Base-by-base conservation (phyloP, 495 filamentous ascomycete species). In the Geopyxis carbonaria region DNA sequence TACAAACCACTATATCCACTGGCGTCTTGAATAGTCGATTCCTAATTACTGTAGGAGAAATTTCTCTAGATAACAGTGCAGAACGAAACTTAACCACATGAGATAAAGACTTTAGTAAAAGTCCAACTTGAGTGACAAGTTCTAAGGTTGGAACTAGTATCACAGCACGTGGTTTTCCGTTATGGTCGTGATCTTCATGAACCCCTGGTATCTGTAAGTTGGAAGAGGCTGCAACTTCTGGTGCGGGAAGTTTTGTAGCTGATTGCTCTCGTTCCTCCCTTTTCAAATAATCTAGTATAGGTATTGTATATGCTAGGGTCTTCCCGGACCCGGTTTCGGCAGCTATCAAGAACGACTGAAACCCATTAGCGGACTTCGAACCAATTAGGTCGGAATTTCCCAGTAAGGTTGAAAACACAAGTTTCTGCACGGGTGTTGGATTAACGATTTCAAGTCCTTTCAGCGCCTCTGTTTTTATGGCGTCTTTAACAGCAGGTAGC, bases 251-350 rank as follows among this genome's bases (percentile, higher is more conserved):
- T 45, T 66, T 66, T 40, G 68, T 61, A 28, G 67, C 55, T 7
- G 60, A 57, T 33, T 87, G 79, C 4, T 63, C 57, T 1, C 64
- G 61, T 55, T 94, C 89, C 11, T 72, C 71, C 16, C 69, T 64
- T 63, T 95, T 95, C 43, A 95, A 57, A 15, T 78, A 74, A 62
- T 97, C 72, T 24, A 95, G 60, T 13, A 73, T 61, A 0, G 89
- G 91, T 14, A 93, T 53, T 18, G 93, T 59, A 51, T 97, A 97
- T 20, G 89, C 80, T 45, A 97, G 62, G 1, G 89, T 97, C 61
- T 97, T 97, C 38, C 89, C 89, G 2, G 89, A 94, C 7, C 89
- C 89, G 1, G 89, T 97, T 61, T 97, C 89, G 8, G 91, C 89
- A 0, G 91, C 89, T 13, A 97, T 65, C 8, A 97, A 69, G 52